Percentiles rank a stretch among this genome's conserved stretches.
Conservation (phyloP, 1,284 basidiomycete genomes). For the Lignosus rhinocerotis region DNA sequence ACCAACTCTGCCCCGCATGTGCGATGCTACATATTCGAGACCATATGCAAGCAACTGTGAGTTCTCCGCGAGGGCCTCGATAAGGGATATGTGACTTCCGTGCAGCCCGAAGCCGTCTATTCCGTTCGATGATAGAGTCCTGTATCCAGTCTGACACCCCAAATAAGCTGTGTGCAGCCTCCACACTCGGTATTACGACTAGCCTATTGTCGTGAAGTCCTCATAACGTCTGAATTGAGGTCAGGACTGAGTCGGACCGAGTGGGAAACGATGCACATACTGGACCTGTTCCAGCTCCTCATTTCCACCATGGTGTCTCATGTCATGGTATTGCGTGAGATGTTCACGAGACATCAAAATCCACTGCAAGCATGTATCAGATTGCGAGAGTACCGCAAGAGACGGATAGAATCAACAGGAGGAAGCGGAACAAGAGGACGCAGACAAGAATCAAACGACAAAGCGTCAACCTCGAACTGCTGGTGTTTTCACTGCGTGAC, state of each 20-base stretch:
- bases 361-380: slow-evolving; percentile 3
- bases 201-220: slow-evolving; percentile 84
- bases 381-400: not conserved
- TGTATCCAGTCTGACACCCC: slow-evolving; percentile 84
- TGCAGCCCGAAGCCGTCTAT: slow-evolving; percentile 65
- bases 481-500: too few relatives aligned
- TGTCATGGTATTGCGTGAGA: slow-evolving; percentile 13
- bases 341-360: slow-evolving; percentile 25
- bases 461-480: not conserved
- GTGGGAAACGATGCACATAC: slow-evolving; percentile 21
- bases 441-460: too few relatives aligned
- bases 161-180: slow-evolving; percentile 17
- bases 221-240: slow-evolving; percentile 60
- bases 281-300: slow-evolving; percentile 35
- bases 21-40: slow-evolving; percentile 53
- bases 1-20: slow-evolving; percentile 60
- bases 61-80: slow-evolving; percentile 51
- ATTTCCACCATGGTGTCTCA: slow-evolving; percentile 24
- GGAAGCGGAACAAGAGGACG: not conserved
- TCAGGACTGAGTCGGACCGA: not conserved
- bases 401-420: not conserved
- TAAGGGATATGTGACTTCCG: slow-evolving; percentile 48
- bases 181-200: slow-evolving; percentile 22
- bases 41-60: slow-evolving; percentile 63
- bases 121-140: slow-evolving; percentile 87